A percentile compares a stretch with the other conserved stretches of the same genome.
Conservation (phyloP, 805 yeast genomes). For the Wickerhamiella bombiphila region DNA sequence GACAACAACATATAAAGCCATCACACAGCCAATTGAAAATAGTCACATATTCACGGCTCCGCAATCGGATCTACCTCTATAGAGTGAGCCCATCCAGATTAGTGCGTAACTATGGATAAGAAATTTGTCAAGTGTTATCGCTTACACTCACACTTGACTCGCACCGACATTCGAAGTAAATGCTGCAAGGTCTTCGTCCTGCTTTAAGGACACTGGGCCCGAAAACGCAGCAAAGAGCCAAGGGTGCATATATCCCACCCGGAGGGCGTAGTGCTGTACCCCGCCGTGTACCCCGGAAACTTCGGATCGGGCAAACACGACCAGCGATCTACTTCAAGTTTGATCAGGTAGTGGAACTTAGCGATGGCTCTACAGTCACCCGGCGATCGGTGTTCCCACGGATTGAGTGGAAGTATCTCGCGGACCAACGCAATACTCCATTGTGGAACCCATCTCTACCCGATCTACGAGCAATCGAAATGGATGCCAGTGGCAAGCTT, state of each 20-base stretch:
- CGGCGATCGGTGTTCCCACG: slow-evolving; percentile 83
- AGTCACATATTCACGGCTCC: too few relatives aligned
- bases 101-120: too few relatives aligned
- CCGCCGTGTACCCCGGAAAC: slow-evolving; percentile 19
- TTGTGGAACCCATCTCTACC: slow-evolving; percentile 82
- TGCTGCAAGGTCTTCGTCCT: too few relatives aligned
- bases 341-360: slow-evolving; percentile 73
- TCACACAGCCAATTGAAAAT: too few relatives aligned
- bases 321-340: slow-evolving; percentile 89
- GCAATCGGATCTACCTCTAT: too few relatives aligned
- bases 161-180: too few relatives aligned
- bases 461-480: slow-evolving; percentile 58
- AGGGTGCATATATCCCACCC: slow-evolving; percentile 18
- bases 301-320: slow-evolving; percentile 60
- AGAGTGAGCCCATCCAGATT: too few relatives aligned
- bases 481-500: slow-evolving; percentile 72
- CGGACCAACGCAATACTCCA: slow-evolving; percentile 76
- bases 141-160: too few relatives aligned
- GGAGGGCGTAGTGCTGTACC: slow-evolving; percentile 17
- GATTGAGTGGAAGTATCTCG: slow-evolving; percentile 67
- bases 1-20: too few relatives aligned
- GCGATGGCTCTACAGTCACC: slow-evolving; percentile 81
- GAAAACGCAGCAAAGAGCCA: slow-evolving; percentile 1
- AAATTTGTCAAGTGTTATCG: too few relatives aligned
- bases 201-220: not conserved